Percentiles rank a stretch among this genome's conserved stretches.
These are phyloP conservation scores for Trichoderma guizhouense DNA, from an alignment of 2,329 filamentous ascomycete genomes.

Conservation along the genomic window DNA sequence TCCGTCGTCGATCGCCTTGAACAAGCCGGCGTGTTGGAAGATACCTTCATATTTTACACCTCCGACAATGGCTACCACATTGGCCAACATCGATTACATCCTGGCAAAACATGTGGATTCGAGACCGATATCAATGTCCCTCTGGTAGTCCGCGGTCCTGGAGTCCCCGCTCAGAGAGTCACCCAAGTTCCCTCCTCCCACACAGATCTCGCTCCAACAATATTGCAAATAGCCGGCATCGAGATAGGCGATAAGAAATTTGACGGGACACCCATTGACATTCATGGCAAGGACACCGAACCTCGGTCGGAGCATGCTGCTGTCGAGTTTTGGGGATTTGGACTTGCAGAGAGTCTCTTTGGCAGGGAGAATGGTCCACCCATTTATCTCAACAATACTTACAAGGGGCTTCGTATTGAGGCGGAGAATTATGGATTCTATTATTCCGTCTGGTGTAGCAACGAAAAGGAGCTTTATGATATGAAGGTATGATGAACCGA, in stretches of 20 bases:
- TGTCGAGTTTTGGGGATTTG: conserved; percentile 55
- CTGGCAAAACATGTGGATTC: conserved; percentile 56
- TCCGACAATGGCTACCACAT: conserved; percentile 61
- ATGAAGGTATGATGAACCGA: conserved; percentile 38
- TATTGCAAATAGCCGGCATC: conserved; percentile 45
- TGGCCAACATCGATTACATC: conserved; percentile 55
- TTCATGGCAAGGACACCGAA: conserved; percentile 29
- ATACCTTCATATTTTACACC: conserved; percentile 58
- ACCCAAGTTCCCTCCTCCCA: conserved; percentile 54
- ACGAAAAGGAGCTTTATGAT: conserved; percentile 65
- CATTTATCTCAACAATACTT: conserved; percentile 48
- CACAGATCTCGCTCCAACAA: conserved; percentile 60
- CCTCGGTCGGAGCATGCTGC: conserved; percentile 49
- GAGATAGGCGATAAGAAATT: conserved; percentile 43
- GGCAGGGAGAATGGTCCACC: conserved; percentile 19
- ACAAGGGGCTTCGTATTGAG: conserved; percentile 58
- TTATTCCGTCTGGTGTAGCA: conserved; percentile 67
- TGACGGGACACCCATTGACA: conserved; percentile 53
- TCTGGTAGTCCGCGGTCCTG: conserved; percentile 54
- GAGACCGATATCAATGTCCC: conserved; percentile 61
- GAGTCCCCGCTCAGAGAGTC: conserved; percentile 39
- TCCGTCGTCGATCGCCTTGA: conserved; percentile 35
- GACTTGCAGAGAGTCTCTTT: conserved; percentile 36
- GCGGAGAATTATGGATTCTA: conserved; percentile 55
- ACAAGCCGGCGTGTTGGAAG: conserved; percentile 50